phyloP scores from a whole-genome alignment of 352 stramenopile species.

The Globisporangium heterothallicum region DNA sequence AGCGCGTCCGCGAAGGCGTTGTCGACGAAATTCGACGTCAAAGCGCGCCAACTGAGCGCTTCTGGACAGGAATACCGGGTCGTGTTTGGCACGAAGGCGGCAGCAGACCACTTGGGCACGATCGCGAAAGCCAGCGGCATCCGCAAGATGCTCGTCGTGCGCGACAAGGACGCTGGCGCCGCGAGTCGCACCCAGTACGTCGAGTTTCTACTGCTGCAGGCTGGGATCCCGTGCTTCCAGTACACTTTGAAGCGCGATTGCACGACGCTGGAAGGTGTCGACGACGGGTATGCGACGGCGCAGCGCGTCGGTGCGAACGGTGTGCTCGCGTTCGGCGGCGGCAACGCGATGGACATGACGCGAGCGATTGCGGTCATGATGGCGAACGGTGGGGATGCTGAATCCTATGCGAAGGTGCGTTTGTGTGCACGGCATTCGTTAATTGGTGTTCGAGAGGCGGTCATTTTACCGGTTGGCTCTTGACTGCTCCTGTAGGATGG shows the following conservation, averaged over 20 bases:
- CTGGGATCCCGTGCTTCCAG: slow-evolving; percentile 65
- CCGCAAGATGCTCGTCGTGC: slow-evolving; percentile 66
- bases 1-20: slow-evolving; percentile 15
- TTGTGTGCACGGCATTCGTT: background rate
- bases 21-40: slow-evolving; percentile 35
- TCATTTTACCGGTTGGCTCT: background rate
- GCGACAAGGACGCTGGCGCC: slow-evolving; percentile 48
- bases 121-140: slow-evolving; percentile 37
- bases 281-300: slow-evolving; percentile 46
- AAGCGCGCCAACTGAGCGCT: slow-evolving; percentile 29
- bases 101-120: slow-evolving; percentile 28
- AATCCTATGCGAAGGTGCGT: slow-evolving; percentile 20
- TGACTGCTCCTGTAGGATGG: background rate
- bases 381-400: slow-evolving; percentile 32
- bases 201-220: slow-evolving; percentile 70
- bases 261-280: slow-evolving; percentile 46
- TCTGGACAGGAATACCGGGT: slow-evolving; percentile 37
- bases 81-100: slow-evolving; percentile 44
- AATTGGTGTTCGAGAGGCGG: background rate
- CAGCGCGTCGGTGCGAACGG: slow-evolving; percentile 59
- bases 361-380: slow-evolving; percentile 50
- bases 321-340: slow-evolving; percentile 64
- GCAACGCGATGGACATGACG: slow-evolving; percentile 57
- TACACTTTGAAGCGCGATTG: slow-evolving; percentile 69
- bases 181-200: slow-evolving; percentile 54